Evolutionary conservation across 768 basidiomycete species (phyloP), one percentile per base, ranked within the genome.

Genomic region (Trametopsis cervina): DNA sequence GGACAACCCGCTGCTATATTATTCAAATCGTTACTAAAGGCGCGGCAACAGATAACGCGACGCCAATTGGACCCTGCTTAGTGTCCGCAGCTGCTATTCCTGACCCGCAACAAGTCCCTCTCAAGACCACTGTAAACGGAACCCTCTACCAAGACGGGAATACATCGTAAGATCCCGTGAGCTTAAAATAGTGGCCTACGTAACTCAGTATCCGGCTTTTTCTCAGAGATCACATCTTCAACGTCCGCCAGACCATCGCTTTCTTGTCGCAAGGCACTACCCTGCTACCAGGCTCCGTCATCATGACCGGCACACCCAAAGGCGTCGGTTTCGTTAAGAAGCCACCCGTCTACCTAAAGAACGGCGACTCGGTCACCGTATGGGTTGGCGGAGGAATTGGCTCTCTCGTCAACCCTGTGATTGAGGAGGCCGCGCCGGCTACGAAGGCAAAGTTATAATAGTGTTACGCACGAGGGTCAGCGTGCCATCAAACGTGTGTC

Each of bases 221-320:
- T 21, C 37, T 5, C 58, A 92, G 89, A 42, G 77, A 85, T 53
- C 85, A 90, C 59, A 85, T 94, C 47, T 94, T 92, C 71, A 79
- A 66, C 54, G 78, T 91, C 26, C 78, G 80, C 39, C 76, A 84
- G 60, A 88, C 88, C 1, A 71, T 93, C 38, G 71, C 89, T 0
- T 87, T 81, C 71, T 78, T 93, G 39, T 89, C 87, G 0, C 86
- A 90, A 59, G 87, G 80, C 3, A 91, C 89, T 4, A 91, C 89
- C 0, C 78, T 93, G 17, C 79, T 79, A 55, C 83, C 86, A 0
- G 89, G 90, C 0, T 80, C 85, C 0, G 70, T 91, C 57, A 91
- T 92, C 57, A 74, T 91, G 55, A 93, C 90, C 1, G 84, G 85
- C 4, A 87, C 85, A 27, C 88, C 87, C 1, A 81, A 83, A 48